Percentiles rank a stretch among this genome's conserved stretches.
Evolutionary conservation across 768 basidiomycete genomes (phyloP).

Genomic region (Pholiota microspora): DNA sequence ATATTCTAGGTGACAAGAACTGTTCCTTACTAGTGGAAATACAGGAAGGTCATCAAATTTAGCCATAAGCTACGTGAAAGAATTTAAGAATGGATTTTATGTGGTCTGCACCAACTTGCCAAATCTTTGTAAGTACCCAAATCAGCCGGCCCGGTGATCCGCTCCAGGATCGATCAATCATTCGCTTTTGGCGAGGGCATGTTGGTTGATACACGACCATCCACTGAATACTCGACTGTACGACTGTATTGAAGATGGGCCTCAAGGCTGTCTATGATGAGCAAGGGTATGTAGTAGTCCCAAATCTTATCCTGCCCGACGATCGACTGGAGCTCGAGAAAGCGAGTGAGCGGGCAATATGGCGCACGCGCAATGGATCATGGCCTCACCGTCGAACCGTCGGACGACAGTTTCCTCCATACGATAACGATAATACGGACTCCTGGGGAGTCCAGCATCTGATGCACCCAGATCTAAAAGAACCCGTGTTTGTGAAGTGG

Average conservation of each 20-base stretch:
- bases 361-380: conserved; percentile 51
- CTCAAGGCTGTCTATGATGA: conserved; percentile 55
- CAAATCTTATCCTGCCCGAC: conserved; percentile 45
- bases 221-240: too few species aligned
- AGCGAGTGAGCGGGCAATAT: conserved; percentile 51
- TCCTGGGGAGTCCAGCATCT: conserved; percentile 82
- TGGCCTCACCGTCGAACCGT: conserved; percentile 73
- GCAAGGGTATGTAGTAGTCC: conserved; percentile 66
- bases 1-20: too few species aligned
- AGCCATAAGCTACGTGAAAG: too few species aligned
- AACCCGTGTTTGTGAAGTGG: conserved; percentile 61
- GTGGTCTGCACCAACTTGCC: too few species aligned
- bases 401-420: conserved; percentile 80
- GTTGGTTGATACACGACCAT: too few species aligned
- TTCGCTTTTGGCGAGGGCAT: too few species aligned
- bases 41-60: too few species aligned
- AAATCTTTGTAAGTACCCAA: too few species aligned
- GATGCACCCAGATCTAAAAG: conserved; percentile 73
- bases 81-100: too few species aligned
- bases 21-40: too few species aligned
- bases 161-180: too few species aligned
- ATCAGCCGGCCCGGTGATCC: too few species aligned
- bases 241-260: conserved; percentile 14
- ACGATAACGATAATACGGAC: conserved; percentile 54
- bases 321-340: conserved; percentile 37